Conservation (phyloP, 2,329 filamentous ascomycete species). For the Knufia petricola region DNA sequence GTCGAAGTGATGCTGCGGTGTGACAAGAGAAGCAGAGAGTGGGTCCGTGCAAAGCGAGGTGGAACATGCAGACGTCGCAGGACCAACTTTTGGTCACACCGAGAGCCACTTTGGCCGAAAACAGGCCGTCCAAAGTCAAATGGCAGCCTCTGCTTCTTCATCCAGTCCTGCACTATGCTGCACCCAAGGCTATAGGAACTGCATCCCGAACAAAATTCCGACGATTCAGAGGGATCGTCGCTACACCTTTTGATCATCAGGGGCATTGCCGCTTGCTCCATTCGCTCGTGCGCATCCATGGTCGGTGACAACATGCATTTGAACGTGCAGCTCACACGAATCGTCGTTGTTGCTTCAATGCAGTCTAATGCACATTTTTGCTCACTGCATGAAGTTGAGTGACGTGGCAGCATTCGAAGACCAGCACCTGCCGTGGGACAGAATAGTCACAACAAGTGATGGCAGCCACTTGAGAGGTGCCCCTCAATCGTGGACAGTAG, state of each 20-base stretch:
- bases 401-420: slow-evolving; percentile 8
- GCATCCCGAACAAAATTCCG: background rate
- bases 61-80: background rate
- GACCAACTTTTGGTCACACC: background rate
- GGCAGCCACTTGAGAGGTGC: background rate
- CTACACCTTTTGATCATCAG: slow-evolving; percentile 9
- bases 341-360: background rate
- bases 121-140: slow-evolving; percentile 4
- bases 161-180: slow-evolving; percentile 3
- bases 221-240: slow-evolving; percentile 6
- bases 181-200: background rate
- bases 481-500: background rate
- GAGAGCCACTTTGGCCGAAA: slow-evolving; percentile 1
- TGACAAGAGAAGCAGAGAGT: background rate
- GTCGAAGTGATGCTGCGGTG: slow-evolving; percentile 6
- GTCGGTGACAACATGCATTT: background rate
- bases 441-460: background rate
- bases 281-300: slow-evolving; percentile 7
- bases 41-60: background rate
- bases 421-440: background rate
- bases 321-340: slow-evolving; percentile 7
- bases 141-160: background rate
- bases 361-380: slow-evolving; percentile 7
- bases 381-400: slow-evolving; percentile 8
- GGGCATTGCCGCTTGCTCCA: slow-evolving; percentile 5